Conservation (phyloP, 2,329 filamentous ascomycete genomes). For the Dactylellina haptotyla region DNA sequence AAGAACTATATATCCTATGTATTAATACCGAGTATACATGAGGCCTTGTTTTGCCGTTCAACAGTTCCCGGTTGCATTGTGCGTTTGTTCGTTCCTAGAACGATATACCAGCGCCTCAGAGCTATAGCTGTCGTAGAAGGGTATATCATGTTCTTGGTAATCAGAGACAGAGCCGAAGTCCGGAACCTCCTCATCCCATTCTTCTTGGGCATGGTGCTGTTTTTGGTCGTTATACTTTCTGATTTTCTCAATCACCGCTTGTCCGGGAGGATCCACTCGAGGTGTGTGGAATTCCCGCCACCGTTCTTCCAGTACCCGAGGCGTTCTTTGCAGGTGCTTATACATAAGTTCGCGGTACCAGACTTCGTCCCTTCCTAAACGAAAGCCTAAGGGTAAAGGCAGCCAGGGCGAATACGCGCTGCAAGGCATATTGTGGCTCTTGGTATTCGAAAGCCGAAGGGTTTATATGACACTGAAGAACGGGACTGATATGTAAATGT, state of each 20-base stretch:
- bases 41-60: no score
- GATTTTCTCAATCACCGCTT: constrained; percentile 26
- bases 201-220: no score
- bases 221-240: neutral
- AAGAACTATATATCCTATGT: no score
- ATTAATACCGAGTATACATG: no score
- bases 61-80: no score
- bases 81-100: no score
- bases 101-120: no score
- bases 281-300: constrained; percentile 35
- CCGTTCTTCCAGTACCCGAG: constrained; percentile 10
- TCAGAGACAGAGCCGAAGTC: no score
- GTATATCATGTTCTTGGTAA: no score
- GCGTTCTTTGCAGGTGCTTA: constrained; percentile 18
- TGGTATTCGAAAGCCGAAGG: neutral
- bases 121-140: no score
- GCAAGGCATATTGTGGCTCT: constrained; percentile 25
- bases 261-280: constrained; percentile 27
- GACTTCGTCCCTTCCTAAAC: constrained; percentile 18
- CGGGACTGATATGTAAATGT: neutral
- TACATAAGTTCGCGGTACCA: constrained; percentile 45
- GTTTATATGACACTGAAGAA: neutral
- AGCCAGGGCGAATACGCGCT: constrained; percentile 33
- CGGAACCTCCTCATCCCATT: no score
- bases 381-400: constrained; percentile 22